phyloP scores from a whole-genome alignment of 768 basidiomycete genomes.

The Tulasnella sp. region DNA sequence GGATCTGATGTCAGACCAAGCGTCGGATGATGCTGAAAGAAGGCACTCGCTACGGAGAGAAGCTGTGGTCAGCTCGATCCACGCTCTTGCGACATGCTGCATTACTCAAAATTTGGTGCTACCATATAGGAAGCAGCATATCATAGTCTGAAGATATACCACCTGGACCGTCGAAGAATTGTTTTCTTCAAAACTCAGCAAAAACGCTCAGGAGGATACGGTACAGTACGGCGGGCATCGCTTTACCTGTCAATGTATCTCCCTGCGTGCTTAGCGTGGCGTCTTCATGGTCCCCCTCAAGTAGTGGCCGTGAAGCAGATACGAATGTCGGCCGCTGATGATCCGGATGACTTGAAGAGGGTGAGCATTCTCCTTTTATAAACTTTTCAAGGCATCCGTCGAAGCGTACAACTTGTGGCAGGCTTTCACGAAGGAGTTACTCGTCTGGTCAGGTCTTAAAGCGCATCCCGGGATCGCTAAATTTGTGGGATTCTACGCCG shows the following conservation, averaged over 20 bases:
- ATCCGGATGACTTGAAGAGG: not conserved
- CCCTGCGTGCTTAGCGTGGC: not conserved
- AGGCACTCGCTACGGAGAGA: too few relatives aligned
- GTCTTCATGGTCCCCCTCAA: not conserved
- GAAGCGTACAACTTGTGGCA: not conserved
- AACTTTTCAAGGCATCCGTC: not conserved
- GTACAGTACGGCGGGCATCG: not conserved
- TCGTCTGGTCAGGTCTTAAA: not conserved
- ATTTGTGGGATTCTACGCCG: not conserved
- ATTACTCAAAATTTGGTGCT: too few relatives aligned
- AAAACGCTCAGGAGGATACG: not conserved
- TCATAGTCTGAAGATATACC: not conserved
- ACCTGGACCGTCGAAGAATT: not conserved
- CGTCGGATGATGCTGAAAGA: too few relatives aligned
- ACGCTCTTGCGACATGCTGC: too few relatives aligned
- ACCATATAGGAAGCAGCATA: not conserved
- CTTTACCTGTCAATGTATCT: not conserved
- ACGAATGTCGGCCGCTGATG: not conserved
- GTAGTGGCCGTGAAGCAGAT: constrained; percentile 16
- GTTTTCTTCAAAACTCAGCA: not conserved
- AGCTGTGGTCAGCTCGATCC: too few relatives aligned
- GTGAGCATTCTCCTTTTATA: not conserved
- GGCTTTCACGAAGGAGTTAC: not conserved
- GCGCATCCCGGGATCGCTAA: not conserved
- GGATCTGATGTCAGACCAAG: too few relatives aligned